Evolutionary conservation across 257 asterid species (phyloP), one percentile per base, ranked within the genome.

Genomic region (Solanum ossicruentum): DNA sequence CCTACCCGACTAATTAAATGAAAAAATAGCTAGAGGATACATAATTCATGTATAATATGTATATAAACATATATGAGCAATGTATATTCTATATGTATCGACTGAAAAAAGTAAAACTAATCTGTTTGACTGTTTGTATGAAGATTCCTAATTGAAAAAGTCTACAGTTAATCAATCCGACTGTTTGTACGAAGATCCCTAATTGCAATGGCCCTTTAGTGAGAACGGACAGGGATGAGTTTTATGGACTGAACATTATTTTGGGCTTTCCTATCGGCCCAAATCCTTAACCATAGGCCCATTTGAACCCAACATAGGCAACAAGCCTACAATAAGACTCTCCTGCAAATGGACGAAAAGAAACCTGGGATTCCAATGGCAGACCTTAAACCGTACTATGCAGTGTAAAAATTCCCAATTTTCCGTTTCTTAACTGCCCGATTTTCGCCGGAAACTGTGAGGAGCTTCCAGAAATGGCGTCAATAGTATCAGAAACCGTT

Each of bases 401-500:
- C 58, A 23, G 52, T 23, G 69, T 32, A 5, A 43, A 60, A 87
- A 21, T 80, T 81, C 54, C 67, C 23, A 54, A 36, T 77, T 77
- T 23, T 8, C 15, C 9, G 6, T 4, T 75, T 75, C 43, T 49
- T n/a, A 75, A n/a, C 43, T 49, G 61, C 61, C 61, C 20, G 41
- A 75, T 8, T 13, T 8, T 73, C 15, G 21, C 8, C 57, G 80
- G 81, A 72, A 72, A 45, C 58, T 5, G 12, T 8, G 7, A 49
- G 32, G 11, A 8, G 13, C 57, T 16, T 56, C 84, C 84, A 45
- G 43, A 84, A 85, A 95, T 96, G 99, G 91, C 97, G 66, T 89
- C 95, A 20, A 28, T 85, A 65, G 47, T 92, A 78, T 79, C 98
- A 66, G 95, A 93, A 91, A 82, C 90, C 12, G 84, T 94, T 54